These are phyloP conservation scores for Mortierella claussenii DNA, from an alignment of 192 early-diverging fungal species.

Conservation along the genomic window DNA sequence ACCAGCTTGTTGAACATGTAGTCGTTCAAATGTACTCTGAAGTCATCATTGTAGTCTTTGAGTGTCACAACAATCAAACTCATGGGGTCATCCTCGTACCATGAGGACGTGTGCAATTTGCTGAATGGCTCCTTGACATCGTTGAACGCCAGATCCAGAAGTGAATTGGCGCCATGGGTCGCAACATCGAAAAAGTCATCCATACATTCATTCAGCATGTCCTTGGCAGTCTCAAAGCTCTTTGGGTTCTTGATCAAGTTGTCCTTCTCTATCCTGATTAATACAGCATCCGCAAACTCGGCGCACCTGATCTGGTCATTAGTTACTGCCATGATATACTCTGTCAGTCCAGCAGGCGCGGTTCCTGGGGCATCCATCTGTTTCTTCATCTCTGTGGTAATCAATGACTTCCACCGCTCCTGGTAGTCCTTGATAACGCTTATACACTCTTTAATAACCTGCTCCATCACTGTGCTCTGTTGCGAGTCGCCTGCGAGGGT, in stretches of 20 bases:
- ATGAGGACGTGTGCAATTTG: slow-evolving; percentile 82
- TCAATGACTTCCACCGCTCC: slow-evolving; percentile 81
- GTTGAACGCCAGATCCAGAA: slow-evolving; percentile 86
- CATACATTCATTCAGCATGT: slow-evolving; percentile 76
- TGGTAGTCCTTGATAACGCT: slow-evolving; percentile 87
- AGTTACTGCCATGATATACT: slow-evolving; percentile 95
- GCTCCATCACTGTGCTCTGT: slow-evolving; percentile 89
- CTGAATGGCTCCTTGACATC: slow-evolving; percentile 82
- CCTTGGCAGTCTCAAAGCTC: slow-evolving; percentile 69
- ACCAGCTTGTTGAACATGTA: slow-evolving; percentile 90
- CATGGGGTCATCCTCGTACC: slow-evolving; percentile 94
- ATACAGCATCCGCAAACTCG: slow-evolving; percentile 89
- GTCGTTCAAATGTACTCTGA: slow-evolving; percentile 85
- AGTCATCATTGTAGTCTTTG: slow-evolving; percentile 95
- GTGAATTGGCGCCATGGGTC: slow-evolving; percentile 75
- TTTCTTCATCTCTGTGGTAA: slow-evolving; percentile 80
- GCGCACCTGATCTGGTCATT: slow-evolving; percentile 94
- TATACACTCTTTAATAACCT: slow-evolving; percentile 85
- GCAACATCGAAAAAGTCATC: slow-evolving; percentile 93
- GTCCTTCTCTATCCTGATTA: slow-evolving; percentile 61
- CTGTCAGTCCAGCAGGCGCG: slow-evolving; percentile 86
- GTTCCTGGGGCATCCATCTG: slow-evolving; percentile 82
- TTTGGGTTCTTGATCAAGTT: slow-evolving; percentile 56
- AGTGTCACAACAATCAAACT: slow-evolving; percentile 89
- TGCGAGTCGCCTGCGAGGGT: slow-evolving; percentile 86